Evolutionary conservation across 202 grass and related monocot species (phyloP), one percentile per base, ranked within the genome.

Genomic region (Eragrostis tef): DNA sequence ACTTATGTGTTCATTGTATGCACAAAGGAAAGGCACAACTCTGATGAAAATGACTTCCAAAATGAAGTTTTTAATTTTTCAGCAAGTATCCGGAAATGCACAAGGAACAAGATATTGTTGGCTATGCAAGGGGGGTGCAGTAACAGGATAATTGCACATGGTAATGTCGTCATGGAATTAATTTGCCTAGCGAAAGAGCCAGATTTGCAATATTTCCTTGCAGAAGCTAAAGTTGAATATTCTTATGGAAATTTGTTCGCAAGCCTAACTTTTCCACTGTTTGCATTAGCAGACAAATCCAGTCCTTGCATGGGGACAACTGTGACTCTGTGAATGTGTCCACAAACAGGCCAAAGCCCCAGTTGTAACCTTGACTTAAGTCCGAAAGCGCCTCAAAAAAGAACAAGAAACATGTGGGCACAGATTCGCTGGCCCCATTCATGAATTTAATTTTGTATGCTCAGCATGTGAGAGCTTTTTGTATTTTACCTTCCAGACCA

Each of bases 401-500:
- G 64, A 92, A 83, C 86, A 92, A 86, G 75, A 62, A 61, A 92
- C 80, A 88, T 68, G 86, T 88, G 77, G 89, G 89, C 78, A 82
- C 64, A 85, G 81, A 88, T 91, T 91, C 86, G 73, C 82, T 49
- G 72, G 67, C 9, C 52, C 77, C 78, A 74, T 70, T 25, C 15
- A 24, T 65, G 19, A 73, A 88, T 82, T 73, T 84, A 39, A 65
- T 85, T 64, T 52, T 46, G 54, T 73, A 56, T 51, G 59, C 57
- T 82, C 49, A 19, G 46, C 89, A 91, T 86, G 89, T 91, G 82
- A 91, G 75, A 42, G 67, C 8, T 61, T 48, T 67, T 87, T 82
- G 86, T 83, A 71, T 51, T 79, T 87, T 92, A 94, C 91, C 94
- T 97, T 97, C 94, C 94, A 97, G 25, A 97, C 89, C 74, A 94